Percentiles rank a stretch among this genome's conserved stretches.
Conservation (phyloP, 345 rosid genomes). For the Gossypium thurberi region DNA sequence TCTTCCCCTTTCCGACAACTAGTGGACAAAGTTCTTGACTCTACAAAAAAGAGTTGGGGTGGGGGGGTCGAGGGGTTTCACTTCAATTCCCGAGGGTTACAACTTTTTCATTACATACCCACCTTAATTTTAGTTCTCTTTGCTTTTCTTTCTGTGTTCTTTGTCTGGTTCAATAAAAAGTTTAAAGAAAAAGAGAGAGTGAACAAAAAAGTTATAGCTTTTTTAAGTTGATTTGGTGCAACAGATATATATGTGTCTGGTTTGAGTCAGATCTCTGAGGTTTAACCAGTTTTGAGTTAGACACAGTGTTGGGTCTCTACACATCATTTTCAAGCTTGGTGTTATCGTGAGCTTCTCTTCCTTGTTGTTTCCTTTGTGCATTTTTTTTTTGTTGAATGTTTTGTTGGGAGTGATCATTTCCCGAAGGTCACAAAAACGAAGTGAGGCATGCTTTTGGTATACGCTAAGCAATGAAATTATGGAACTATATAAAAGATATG, state of each 20-base stretch:
- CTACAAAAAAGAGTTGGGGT: not conserved
- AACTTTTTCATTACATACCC: slow-evolving; percentile 20
- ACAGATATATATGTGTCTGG: not conserved
- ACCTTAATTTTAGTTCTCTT: not conserved
- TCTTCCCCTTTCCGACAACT: slow-evolving; percentile 16
- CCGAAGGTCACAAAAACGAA: slow-evolving; percentile 3
- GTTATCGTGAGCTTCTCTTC: slow-evolving; percentile 18
- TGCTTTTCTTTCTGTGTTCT: slow-evolving; percentile 17
- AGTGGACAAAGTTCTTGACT: slow-evolving; percentile 15
- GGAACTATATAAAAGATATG: not conserved
- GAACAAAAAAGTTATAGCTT: slow-evolving; percentile 12
- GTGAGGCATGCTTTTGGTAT: slow-evolving; percentile 26
- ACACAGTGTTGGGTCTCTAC: not conserved
- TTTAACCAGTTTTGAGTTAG: slow-evolving; percentile 10
- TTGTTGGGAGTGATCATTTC: slow-evolving; percentile 1
- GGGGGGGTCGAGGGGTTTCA: slow-evolving; percentile 5
- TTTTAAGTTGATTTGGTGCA: not conserved
- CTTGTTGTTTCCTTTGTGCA: slow-evolving; percentile 2
- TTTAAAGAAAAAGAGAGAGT: not conserved
- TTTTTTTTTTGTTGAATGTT: not conserved
- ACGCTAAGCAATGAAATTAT: slow-evolving; percentile 22
- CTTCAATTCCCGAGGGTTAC: slow-evolving; percentile 58
- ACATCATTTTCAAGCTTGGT: slow-evolving; percentile 22
- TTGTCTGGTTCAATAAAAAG: slow-evolving; percentile 27
- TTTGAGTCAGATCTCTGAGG: slow-evolving; percentile 32